Conservation (phyloP, 2,329 filamentous ascomycete genomes). For the Fusarium pseudograminearum region DNA sequence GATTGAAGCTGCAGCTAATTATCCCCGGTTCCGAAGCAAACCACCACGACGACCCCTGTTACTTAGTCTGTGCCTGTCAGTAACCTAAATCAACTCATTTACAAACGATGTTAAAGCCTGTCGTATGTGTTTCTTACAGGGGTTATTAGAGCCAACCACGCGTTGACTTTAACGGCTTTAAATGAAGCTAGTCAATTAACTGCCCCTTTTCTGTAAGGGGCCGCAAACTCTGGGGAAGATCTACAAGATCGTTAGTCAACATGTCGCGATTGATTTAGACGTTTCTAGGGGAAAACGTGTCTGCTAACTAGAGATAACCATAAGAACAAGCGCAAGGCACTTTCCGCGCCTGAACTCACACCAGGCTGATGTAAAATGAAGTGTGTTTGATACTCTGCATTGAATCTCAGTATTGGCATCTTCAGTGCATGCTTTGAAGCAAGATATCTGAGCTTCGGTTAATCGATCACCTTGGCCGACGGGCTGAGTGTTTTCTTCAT, state of each 20-base stretch:
- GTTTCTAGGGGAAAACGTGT: not conserved
- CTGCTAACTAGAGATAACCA: not conserved
- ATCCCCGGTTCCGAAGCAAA: constrained; percentile 22
- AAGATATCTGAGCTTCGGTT: not conserved
- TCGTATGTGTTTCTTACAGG: constrained; percentile 7
- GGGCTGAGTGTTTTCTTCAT: not conserved
- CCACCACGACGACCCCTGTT: not conserved
- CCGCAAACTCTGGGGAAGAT: constrained; percentile 32
- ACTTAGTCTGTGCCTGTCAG: constrained; percentile 2
- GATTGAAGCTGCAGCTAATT: constrained; percentile 18
- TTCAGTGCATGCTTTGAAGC: not conserved
- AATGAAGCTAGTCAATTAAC: constrained; percentile 11
- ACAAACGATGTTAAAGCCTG: not conserved
- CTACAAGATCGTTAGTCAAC: constrained; percentile 1
- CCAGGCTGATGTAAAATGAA: not conserved
- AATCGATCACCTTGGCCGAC: not conserved
- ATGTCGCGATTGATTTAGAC: not conserved
- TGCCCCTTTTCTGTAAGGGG: constrained; percentile 20
- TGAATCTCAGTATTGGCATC: not conserved
- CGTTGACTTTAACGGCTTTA: constrained; percentile 6
- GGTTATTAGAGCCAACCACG: constrained; percentile 12
- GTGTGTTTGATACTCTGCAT: not conserved
- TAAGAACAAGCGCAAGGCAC: not conserved
- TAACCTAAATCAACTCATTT: constrained; percentile 32
- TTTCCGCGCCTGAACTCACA: not conserved